Evolutionary conservation across 2,329 filamentous ascomycete species (phyloP).

Genomic region (Claviceps maximensis): DNA sequence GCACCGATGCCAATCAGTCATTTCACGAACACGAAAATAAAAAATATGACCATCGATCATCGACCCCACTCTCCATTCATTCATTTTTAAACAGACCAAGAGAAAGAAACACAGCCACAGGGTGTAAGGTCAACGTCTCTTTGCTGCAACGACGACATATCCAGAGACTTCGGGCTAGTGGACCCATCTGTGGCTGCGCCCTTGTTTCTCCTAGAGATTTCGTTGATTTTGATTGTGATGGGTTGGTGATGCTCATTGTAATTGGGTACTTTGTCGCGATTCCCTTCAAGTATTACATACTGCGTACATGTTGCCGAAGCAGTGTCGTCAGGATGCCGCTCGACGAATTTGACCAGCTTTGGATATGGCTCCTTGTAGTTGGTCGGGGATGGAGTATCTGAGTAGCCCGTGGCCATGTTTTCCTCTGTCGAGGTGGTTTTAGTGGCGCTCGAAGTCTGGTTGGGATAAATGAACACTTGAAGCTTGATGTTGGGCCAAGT

Average conservation of each 20-base stretch:
- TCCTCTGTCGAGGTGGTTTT: constrained; percentile 4
- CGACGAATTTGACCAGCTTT: constrained; percentile 39
- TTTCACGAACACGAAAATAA: neutral
- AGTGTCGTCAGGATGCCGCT: constrained; percentile 30
- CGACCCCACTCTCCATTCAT: neutral
- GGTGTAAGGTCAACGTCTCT: constrained; percentile 4
- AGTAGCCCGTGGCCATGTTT: neutral
- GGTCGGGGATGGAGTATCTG: neutral
- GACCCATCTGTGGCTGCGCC: neutral
- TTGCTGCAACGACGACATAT: neutral
- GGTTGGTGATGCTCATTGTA: constrained; percentile 21
- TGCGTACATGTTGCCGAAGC: constrained; percentile 32
- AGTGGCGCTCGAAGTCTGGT: constrained; percentile 32
- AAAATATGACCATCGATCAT: neutral
- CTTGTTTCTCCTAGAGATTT: constrained; percentile 13
- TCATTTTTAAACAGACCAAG: constrained; percentile 1
- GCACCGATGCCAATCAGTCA: neutral
- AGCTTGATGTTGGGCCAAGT: constrained; percentile 42
- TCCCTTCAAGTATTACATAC: constrained; percentile 29
- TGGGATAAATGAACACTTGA: constrained; percentile 44
- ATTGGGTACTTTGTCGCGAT: constrained; percentile 22
- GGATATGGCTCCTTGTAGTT: constrained; percentile 29
- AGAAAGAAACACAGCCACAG: constrained; percentile 5
- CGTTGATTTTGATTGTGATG: constrained; percentile 31
- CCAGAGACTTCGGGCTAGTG: constrained; percentile 4